phyloP scores from a whole-genome alignment of 345 rosid species.

The Camelina laxa region DNA sequence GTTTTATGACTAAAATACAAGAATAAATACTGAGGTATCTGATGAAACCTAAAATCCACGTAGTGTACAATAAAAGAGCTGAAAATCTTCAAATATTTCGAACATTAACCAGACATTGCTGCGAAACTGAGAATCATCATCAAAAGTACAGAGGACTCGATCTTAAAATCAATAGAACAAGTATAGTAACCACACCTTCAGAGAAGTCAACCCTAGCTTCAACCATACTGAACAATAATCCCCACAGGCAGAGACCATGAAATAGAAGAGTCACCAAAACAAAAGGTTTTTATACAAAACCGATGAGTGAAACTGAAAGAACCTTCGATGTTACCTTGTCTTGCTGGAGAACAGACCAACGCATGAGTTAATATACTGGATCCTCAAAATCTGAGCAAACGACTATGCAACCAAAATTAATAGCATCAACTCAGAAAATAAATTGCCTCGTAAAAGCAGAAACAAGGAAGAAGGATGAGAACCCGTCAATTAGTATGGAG shows the following conservation, averaged over 20 bases:
- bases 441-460: not conserved
- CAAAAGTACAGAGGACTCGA: not conserved
- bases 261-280: not conserved
- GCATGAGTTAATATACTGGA: not conserved
- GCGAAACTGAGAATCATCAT: not conserved
- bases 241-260: not conserved
- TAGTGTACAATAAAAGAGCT: not conserved
- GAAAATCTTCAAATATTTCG: not conserved
- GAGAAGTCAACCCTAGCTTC: constrained; percentile 1
- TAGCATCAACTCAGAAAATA: not conserved
- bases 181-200: constrained; percentile 3
- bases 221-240: not conserved
- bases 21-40: not conserved
- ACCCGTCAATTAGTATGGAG: constrained; percentile 1
- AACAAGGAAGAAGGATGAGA: not conserved
- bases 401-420: not conserved
- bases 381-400: not conserved
- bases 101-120: not conserved
- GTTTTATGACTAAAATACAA: not conserved
- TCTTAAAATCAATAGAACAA: not conserved
- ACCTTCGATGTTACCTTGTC: not conserved
- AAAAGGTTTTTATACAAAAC: not conserved
- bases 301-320: not conserved
- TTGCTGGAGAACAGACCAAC: not conserved
- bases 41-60: not conserved